Evolutionary conservation across 2,329 filamentous ascomycete genomes (phyloP).

Genomic region (Arthroderma uncinatum): DNA sequence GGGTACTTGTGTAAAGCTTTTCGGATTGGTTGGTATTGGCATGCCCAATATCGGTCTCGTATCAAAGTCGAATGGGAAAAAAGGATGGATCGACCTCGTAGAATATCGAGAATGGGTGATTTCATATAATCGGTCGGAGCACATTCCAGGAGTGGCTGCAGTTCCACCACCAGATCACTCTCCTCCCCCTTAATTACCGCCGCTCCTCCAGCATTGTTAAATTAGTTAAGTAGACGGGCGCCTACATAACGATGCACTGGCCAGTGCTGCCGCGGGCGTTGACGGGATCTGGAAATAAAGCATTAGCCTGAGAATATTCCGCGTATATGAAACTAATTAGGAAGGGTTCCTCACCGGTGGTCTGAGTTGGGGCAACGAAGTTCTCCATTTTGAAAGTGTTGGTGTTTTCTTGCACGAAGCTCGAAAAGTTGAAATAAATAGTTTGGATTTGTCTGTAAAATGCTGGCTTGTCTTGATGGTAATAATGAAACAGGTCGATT

Average conservation of each 20-base stretch:
- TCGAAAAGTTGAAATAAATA: constrained; percentile 6
- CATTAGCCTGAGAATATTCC: background rate
- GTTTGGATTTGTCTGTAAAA: background rate
- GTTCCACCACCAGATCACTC: background rate
- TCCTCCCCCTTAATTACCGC: background rate
- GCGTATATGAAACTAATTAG: background rate
- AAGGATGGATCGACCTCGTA: background rate
- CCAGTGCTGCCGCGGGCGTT: constrained; percentile 11
- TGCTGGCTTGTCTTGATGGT: background rate
- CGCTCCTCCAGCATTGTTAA: background rate
- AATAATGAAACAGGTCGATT: background rate
- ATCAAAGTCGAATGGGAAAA: background rate
- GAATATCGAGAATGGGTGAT: background rate
- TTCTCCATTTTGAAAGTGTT: constrained; percentile 9
- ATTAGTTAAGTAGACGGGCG: constrained; percentile 8
- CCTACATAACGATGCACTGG: constrained; percentile 17
- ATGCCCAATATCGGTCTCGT: background rate
- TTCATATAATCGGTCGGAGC: background rate
- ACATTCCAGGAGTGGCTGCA: background rate
- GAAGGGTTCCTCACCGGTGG: constrained; percentile 7
- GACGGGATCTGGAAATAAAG: constrained; percentile 9
- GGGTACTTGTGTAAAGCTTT: background rate
- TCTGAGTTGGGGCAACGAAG: constrained; percentile 12
- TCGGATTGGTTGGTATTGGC: background rate
- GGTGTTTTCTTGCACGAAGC: background rate